Conservation (phyloP, 2,329 filamentous ascomycete genomes). For the Metarhizium rileyi region DNA sequence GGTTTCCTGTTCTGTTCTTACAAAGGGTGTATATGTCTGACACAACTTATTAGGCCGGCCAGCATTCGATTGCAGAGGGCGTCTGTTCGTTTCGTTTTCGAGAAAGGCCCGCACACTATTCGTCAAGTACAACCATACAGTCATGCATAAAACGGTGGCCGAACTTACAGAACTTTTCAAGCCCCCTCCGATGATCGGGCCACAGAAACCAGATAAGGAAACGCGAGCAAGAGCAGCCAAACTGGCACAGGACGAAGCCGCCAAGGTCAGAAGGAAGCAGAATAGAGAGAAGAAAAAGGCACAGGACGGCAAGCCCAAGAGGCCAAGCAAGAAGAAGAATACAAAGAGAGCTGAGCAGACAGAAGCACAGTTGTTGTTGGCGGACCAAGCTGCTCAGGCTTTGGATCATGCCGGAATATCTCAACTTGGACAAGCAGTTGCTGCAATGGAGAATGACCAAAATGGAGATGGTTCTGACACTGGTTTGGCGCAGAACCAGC, state of each 20-base stretch:
- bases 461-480: neutral
- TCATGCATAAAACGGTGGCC: constrained; percentile 45
- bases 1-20: neutral
- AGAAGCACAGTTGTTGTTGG: constrained; percentile 9
- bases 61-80: constrained; percentile 49
- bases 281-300: constrained; percentile 15
- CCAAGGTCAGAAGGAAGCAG: constrained; percentile 19
- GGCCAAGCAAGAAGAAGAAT: constrained; percentile 20
- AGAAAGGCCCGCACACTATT: constrained; percentile 36
- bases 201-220: constrained; percentile 13
- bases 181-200: constrained; percentile 29
- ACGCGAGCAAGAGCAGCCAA: constrained; percentile 3
- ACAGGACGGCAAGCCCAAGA: constrained; percentile 17
- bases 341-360: constrained; percentile 13
- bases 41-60: constrained; percentile 33
- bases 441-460: neutral
- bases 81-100: constrained; percentile 39
- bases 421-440: constrained; percentile 2
- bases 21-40: neutral
- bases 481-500: constrained; percentile 1
- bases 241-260: constrained; percentile 17
- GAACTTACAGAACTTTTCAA: constrained; percentile 38
- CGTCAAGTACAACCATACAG: constrained; percentile 46
- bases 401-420: constrained; percentile 3
- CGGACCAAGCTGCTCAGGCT: constrained; percentile 5